A percentile compares a stretch with the other conserved stretches of the same genome.
phyloP scores from a whole-genome alignment of 495 filamentous ascomycete species.

The Tetracladium setigerum region DNA sequence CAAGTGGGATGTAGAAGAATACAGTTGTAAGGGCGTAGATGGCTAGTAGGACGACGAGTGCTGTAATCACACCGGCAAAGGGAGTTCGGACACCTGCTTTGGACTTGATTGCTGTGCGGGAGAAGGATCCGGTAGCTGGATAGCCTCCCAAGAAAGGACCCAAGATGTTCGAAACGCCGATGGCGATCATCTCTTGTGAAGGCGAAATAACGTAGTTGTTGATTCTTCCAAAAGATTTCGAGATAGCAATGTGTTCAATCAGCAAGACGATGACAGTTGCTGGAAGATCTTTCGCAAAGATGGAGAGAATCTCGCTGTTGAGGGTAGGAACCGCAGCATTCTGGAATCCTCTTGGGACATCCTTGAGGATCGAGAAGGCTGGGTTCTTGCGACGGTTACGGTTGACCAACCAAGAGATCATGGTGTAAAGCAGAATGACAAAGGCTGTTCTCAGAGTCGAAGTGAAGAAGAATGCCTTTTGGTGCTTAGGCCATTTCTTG shows the following conservation, averaged over 20 bases:
- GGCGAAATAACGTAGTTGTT: conserved; percentile 99
- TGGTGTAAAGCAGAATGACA: conserved; percentile 85
- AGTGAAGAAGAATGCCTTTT: conserved; percentile 79
- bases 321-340: conserved; percentile 71
- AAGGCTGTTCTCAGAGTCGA: conserved; percentile 84
- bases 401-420: conserved; percentile 86
- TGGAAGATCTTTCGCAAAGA: conserved; percentile 58
- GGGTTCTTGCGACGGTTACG: conserved; percentile 40
- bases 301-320: conserved; percentile 35
- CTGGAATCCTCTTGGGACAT: conserved; percentile 47
- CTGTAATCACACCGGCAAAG: conserved; percentile 87
- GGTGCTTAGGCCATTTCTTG: conserved; percentile 57
- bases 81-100: conserved; percentile 95
- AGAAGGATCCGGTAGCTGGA: conserved; percentile 94
- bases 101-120: conserved; percentile 93
- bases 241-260: conserved; percentile 96
- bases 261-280: conserved; percentile 85
- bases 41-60: conserved; percentile 79
- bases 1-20: conserved; percentile 91
- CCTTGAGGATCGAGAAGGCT: conserved; percentile 61
- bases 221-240: conserved; percentile 92
- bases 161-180: conserved; percentile 85
- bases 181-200: conserved; percentile 93
- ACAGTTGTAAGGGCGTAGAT: conserved; percentile 88
- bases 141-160: conserved; percentile 93